Percentiles rank a stretch among this genome's conserved stretches.
These are phyloP conservation scores for Fusarium udum DNA, from an alignment of 2,329 filamentous ascomycete species.

Conservation along the genomic window DNA sequence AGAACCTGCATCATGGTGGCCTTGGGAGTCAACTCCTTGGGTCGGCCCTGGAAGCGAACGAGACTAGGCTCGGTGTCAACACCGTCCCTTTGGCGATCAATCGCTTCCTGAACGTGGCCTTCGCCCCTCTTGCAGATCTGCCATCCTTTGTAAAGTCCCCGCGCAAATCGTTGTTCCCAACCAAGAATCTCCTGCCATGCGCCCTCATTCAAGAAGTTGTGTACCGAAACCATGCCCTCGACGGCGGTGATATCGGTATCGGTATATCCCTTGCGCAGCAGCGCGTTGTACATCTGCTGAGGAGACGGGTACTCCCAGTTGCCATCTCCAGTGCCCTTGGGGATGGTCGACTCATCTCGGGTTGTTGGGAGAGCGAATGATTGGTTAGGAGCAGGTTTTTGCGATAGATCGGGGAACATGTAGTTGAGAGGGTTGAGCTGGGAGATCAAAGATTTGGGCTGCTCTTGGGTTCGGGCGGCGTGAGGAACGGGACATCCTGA, in stretches of 20 bases:
- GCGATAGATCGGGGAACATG: conserved; percentile 90
- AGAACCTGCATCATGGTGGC: conserved; percentile 84
- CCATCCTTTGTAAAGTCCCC: conserved; percentile 78
- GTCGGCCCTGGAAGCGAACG: conserved; percentile 87
- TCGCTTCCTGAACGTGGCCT: conserved; percentile 60
- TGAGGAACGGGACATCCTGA: conserved; percentile 58
- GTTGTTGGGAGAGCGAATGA: conserved; percentile 77
- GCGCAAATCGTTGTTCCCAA: conserved; percentile 88
- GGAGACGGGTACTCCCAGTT: conserved; percentile 99
- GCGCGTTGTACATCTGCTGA: conserved; percentile 99
- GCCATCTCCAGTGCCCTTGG: conserved; percentile 78
- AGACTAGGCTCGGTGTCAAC: conserved; percentile 73
- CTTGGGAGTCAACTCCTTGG: conserved; percentile 91
- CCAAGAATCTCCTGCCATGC: conserved; percentile 95
- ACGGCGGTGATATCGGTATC: conserved; percentile 94
- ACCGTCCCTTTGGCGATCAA: conserved; percentile 63
- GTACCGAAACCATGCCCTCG: conserved; percentile 95
- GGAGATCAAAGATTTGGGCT: conserved; percentile 60
- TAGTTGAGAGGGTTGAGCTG: conserved; percentile 82
- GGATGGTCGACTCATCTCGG: conserved; percentile 88
- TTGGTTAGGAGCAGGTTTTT: conserved; percentile 79
- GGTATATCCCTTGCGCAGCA: conserved; percentile 93
- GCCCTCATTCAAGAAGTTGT: conserved; percentile 98
- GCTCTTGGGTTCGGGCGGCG: conserved; percentile 44
- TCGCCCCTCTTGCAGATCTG: conserved; percentile 79